phyloP scores from a whole-genome alignment of 2,329 filamentous ascomycete genomes.

The Colletotrichum cordylinicola region DNA sequence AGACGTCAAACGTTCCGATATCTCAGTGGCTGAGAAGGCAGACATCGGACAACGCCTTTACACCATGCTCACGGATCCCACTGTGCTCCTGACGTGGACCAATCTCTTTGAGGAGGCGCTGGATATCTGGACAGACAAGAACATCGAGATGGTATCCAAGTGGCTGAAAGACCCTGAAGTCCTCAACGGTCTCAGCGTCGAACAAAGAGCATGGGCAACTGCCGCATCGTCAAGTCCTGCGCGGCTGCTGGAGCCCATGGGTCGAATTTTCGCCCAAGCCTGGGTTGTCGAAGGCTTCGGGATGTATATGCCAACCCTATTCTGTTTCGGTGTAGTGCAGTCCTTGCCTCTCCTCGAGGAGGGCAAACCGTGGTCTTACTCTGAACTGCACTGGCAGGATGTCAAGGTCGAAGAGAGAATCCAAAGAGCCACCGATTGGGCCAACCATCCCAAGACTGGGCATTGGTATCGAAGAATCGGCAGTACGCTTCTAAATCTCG shows the following conservation, averaged over 20 bases:
- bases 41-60: constrained; percentile 37
- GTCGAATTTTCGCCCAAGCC: constrained; percentile 41
- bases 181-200: constrained; percentile 29
- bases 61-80: constrained; percentile 42
- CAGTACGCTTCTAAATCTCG: constrained; percentile 44
- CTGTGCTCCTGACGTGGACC: constrained; percentile 44
- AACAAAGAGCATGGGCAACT: constrained; percentile 36
- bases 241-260: constrained; percentile 42
- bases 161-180: constrained; percentile 42
- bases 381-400: constrained; percentile 40
- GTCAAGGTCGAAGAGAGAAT: constrained; percentile 39
- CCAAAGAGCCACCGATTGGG: constrained; percentile 40
- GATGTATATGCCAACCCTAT: constrained; percentile 42
- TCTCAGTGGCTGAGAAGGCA: constrained; percentile 34
- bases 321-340: constrained; percentile 50
- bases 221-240: constrained; percentile 29
- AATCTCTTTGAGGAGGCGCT: constrained; percentile 47
- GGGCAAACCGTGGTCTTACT: constrained; percentile 41
- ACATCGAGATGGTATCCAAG: constrained; percentile 38
- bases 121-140: constrained; percentile 44
- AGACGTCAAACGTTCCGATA: constrained; percentile 32
- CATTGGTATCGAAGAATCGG: constrained; percentile 45
- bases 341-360: constrained; percentile 43
- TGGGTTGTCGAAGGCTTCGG: constrained; percentile 41
- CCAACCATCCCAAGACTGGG: constrained; percentile 36